These are phyloP conservation scores for Sporormia fimetaria DNA, from an alignment of 495 filamentous ascomycete genomes.

Conservation along the genomic window DNA sequence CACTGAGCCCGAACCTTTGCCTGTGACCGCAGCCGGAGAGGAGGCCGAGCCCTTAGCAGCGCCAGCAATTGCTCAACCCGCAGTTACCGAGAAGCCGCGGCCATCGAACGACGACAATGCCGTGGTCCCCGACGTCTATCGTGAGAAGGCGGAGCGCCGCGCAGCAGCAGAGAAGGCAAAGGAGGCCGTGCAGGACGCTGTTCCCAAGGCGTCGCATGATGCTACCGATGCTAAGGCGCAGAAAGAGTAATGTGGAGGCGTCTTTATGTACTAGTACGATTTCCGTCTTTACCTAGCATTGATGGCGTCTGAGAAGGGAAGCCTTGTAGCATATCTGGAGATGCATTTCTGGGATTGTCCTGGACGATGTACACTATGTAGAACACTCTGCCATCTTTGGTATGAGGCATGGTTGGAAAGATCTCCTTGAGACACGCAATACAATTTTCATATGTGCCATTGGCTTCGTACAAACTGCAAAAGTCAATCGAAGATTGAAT, in stretches of 20 bases:
- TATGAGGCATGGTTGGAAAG: too few species aligned
- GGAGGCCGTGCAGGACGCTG: slow-evolving; percentile 28
- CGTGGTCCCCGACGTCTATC: slow-evolving; percentile 25
- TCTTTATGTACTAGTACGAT: slow-evolving; percentile 1
- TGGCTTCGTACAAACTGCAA: too few species aligned
- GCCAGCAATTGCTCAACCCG: not conserved
- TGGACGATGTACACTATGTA: too few species aligned
- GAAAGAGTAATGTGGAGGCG: slow-evolving; percentile 1
- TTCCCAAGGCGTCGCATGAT: slow-evolving; percentile 44
- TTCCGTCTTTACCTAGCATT: slow-evolving; percentile 3
- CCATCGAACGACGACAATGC: not conserved
- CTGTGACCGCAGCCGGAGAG: not conserved
- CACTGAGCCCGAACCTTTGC: not conserved
- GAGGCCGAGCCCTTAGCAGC: not conserved
- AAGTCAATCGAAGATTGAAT: too few species aligned
- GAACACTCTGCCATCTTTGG: too few species aligned
- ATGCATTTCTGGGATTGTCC: too few species aligned
- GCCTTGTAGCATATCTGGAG: too few species aligned
- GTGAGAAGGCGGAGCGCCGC: slow-evolving; percentile 15
- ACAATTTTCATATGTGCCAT: too few species aligned
- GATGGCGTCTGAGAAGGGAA: too few species aligned
- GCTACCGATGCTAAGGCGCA: slow-evolving; percentile 13
- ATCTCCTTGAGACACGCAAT: too few species aligned
- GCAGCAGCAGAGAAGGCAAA: slow-evolving; percentile 17
- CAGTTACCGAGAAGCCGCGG: not conserved